Evolutionary conservation across 495 filamentous ascomycete species (phyloP).

Genomic region (Talaromyces liani): DNA sequence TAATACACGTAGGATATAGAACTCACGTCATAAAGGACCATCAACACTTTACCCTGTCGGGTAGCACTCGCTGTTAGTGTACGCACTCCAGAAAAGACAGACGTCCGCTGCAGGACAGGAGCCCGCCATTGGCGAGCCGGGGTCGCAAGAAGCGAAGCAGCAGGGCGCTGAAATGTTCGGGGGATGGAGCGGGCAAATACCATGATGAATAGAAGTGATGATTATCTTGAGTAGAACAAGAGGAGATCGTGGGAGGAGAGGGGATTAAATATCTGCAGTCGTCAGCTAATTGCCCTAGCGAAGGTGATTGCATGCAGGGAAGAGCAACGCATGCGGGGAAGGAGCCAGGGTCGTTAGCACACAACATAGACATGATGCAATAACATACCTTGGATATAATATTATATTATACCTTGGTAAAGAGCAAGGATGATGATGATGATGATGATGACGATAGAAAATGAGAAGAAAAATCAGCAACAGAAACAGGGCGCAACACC

Average conservation of each 20-base stretch:
- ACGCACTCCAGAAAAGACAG: constrained; percentile 29
- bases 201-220: constrained; percentile 43
- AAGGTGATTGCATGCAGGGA: not conserved
- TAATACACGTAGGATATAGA: too few relatives aligned
- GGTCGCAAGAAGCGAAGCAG: constrained; percentile 44
- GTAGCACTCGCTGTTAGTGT: constrained; percentile 50
- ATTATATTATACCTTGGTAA: too few relatives aligned
- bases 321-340: constrained; percentile 1
- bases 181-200: constrained; percentile 60
- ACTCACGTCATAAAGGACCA: constrained; percentile 72
- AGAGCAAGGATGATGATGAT: not conserved
- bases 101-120: constrained; percentile 21
- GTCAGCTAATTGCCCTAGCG: not conserved
- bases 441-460: not conserved
- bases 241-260: constrained; percentile 9
- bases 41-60: constrained; percentile 65
- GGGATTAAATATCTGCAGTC: not conserved
- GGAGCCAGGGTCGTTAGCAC: not conserved
- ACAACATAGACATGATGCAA: constrained; percentile 1
- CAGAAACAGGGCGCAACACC: not conserved
- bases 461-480: not conserved
- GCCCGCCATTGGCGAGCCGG: constrained; percentile 31
- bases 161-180: constrained; percentile 50
- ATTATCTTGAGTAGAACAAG: not conserved
- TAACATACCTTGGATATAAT: not conserved